Evolutionary conservation across 2,329 filamentous ascomycete genomes (phyloP), one percentile per base, ranked within the genome.

Genomic region (Fusarium nurragi): DNA sequence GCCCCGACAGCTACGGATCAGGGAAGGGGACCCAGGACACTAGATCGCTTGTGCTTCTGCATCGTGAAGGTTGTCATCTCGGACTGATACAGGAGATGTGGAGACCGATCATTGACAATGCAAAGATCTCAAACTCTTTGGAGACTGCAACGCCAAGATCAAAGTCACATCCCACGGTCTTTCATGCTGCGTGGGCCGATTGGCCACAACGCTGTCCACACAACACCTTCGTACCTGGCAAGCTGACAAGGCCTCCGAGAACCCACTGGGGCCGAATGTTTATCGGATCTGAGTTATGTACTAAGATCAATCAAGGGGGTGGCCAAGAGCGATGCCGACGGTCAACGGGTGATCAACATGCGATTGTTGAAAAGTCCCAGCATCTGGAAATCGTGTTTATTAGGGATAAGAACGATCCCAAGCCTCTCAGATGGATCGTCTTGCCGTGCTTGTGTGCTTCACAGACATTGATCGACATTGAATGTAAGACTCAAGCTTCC

Each of bases 391-490:
- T 26, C 46, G 34, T 26, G 23, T 8, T 45, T 48, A 28, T 45
- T 48, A 28, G 25, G 30, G 28, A 53, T 28, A 13, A 30, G 32
- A 41, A 51, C 30, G 18, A 52, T 34, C 45, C 19, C 26, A 37
- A 36, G n/a, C 21, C 26, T 30, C 51, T 30, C n/a, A 45, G 22
- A 49, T 43, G 41, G 47, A 36, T 34, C 10, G 19, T 39, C 19
- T 21, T 25, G 8, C 32, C 32, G 21, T n/a, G 39, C 22, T 12
- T 16, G 34, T 19, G 22, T 38, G 40, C 39, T 53, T 54, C 46
- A 39, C 59, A 54, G 40, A 44, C 51, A 37, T 19, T 46, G 63
- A 64, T 66, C 59, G 49, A 47, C 59, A 56, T 19, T 60, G 38
- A 25, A 30, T 37, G 30, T 38, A 34, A 59, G 49, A 54, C 26